Evolutionary conservation across 2,329 filamentous ascomycete species (phyloP), one percentile per base, ranked within the genome.

Genomic region (Epichloe sylvatica): DNA sequence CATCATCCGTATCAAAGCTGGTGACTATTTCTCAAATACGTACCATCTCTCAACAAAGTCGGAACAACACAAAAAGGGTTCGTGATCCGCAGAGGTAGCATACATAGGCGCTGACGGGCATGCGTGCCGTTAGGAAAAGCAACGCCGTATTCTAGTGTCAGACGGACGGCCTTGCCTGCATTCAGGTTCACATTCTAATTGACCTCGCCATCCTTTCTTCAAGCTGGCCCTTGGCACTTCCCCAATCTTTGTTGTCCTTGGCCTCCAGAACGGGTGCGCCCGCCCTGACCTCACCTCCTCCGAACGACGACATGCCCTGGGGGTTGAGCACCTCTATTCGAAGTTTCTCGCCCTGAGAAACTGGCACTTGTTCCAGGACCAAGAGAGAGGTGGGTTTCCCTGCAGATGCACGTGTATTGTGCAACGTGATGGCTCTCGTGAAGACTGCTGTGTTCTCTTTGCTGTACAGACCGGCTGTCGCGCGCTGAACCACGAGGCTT

Each of bases 111-210:
- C 44, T 33, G 47, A 15, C n/a, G 13, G 15, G 50, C 47, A 38
- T 50, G 60, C 53, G 77, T 73, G 9, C 70, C 70, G 13, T 59
- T 61, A 2, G 79, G 78, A 53, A 76, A 68, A 35, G 68, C 70
- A 19, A 78, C 71, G 56, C 76, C 73, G 62, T 82, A 83, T 64
- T 80, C 76, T 53, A 84, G 58, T n/a, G 66, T 64, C 55, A 83
- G 61, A 59, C 70, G 71, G 9, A 75, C 72, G 5, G 71, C 70
- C 55, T 70, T 67, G 30, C 77, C 75, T 0, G 75, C 69, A 53
- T 77, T 72, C 41, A 83, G 61, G 46, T 62, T 67, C 11, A 81
- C 70, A 50, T 74, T 69, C 76, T 78, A 82, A 47, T 61, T 60
- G 5, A 81, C 60, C 64, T 80, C 74, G 6, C 78, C 77, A 8